Evolutionary conservation across 257 asterid species (phyloP), one percentile per base, ranked within the genome.

Genomic region (Vinca minor): DNA sequence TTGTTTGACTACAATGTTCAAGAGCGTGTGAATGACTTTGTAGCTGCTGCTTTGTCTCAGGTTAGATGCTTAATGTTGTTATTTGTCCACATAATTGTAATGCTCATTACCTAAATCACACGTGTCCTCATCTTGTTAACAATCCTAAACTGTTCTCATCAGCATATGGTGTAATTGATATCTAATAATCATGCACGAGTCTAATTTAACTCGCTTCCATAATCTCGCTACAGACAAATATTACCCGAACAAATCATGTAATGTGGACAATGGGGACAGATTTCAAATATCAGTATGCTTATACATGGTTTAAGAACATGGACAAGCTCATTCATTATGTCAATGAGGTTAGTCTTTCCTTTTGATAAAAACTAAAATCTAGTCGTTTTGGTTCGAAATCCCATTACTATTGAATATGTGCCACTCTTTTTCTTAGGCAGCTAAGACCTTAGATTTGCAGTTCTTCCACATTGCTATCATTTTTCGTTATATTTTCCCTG

Each of bases 181-280:
- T n/a, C n/a, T n/a, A n/a, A n/a, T n/a, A n/a, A n/a, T n/a, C n/a
- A n/a, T n/a, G n/a, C n/a, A n/a, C n/a, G 46, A 34, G 29, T 20
- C 17, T 58, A 29, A 8, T 34, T n/a, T 31, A 31, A 14, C 42
- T 56, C 15, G 8, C 28, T 46, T 47, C 39, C 62, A 50, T 56
- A 64, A 67, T 67, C 26, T 61, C n/a, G n/a, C 47, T 39, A 65
- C 94, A 93, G 99, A 96, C 96, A 65, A 89, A 89, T 59, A 86
- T 89, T 63, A 89, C 99, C 66, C 92, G 96, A 53, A 73, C 97
- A 58, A 89, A 93, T 78, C 99, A 93, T 82, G 62, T 93, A 60
- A 93, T 93, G 97, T 93, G 94, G 94, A 93, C 99, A 58, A 93
- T 93, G 99, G 99, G 99, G 71, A 90, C 97, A 7, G 99, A 93